Percentiles rank a stretch among this genome's conserved stretches.
These are phyloP conservation scores for Epicoccum sorghinum DNA, from an alignment of 2,329 filamentous ascomycete genomes.

Conservation along the genomic window DNA sequence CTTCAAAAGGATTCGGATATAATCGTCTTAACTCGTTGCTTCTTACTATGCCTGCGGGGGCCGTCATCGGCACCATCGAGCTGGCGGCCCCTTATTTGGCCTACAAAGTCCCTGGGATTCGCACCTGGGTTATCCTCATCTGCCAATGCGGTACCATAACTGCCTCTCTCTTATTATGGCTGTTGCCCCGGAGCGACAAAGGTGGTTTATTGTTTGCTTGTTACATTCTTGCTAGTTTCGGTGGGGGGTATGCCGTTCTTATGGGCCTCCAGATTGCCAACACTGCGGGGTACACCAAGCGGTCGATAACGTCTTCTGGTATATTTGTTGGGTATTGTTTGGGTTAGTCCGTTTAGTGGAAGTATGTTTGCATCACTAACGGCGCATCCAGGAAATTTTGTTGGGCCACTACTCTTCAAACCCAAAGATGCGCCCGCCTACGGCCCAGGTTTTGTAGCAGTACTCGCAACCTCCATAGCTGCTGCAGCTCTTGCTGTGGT, in stretches of 20 bases:
- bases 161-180: constrained; percentile 52
- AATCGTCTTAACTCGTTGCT: constrained; percentile 35
- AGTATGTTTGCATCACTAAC: neutral
- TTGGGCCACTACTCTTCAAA: constrained; percentile 40
- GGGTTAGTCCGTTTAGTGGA: constrained; percentile 35
- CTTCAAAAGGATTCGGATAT: constrained; percentile 29
- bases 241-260: constrained; percentile 57
- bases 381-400: constrained; percentile 31
- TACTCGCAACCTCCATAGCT: constrained; percentile 44
- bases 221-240: constrained; percentile 56
- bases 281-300: constrained; percentile 60
- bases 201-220: constrained; percentile 57
- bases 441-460: constrained; percentile 52
- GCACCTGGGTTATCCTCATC: constrained; percentile 40
- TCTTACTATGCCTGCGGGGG: constrained; percentile 32
- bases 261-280: constrained; percentile 60
- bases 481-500: constrained; percentile 48
- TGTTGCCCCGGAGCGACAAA: constrained; percentile 49
- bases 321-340: constrained; percentile 61
- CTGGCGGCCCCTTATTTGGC: constrained; percentile 31
- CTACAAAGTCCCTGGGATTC: constrained; percentile 29
- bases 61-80: constrained; percentile 32
- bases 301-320: constrained; percentile 55
- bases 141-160: constrained; percentile 49
- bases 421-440: constrained; percentile 28